Base-by-base conservation (phyloP, 257 asterid species). In the Solanum bulbocastanum region DNA sequence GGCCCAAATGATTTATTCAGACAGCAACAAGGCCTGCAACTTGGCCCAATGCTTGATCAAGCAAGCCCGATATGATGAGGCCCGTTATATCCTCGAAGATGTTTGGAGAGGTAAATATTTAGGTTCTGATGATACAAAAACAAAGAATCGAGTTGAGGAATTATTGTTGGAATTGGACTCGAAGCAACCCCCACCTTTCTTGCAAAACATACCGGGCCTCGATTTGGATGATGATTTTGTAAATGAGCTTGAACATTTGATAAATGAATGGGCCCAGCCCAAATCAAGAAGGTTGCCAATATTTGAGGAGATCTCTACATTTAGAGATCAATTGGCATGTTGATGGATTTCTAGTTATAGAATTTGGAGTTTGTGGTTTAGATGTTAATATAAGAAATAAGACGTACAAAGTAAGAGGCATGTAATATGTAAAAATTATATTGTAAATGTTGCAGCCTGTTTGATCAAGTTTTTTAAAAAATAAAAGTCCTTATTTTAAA, bases 1-100 rank as follows among this genome's bases (percentile, higher is more conserved):
- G 85, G 98, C 99, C 56, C 98, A 96, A 84, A 95, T 93, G 98
- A 95, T 97, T 37, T 98, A 97, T 10, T 91, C 95, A 0, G 98
- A 97, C 40, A 91, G 98, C 33, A 96, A 95, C 89, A 97, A 97
- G 93, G 98, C 98, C 71, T 87, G 96, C 79, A 96, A 96, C 91
- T 87, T 97, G 32, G 93, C 97, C 89, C 95, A 92, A 37, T 96
- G 98, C 91, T 92, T 97, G 85, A 90, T 94, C 58, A 91, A 93
- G 33, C 98, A 93, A 79, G 91, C 91, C 83, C 93, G 98, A 9
- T 92, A 89, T 73, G 85, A 92, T 0, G 98, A 97, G 56, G 98
- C 98, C 25, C 89, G 89, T 9, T 62, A 22, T 32, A 91, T 95
- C 81, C 95, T 97, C 9, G 91, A 93, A 27, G 96, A 95, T 18